phyloP scores from a whole-genome alignment of 1,139 yeast species.

The Taphrina betulina region DNA sequence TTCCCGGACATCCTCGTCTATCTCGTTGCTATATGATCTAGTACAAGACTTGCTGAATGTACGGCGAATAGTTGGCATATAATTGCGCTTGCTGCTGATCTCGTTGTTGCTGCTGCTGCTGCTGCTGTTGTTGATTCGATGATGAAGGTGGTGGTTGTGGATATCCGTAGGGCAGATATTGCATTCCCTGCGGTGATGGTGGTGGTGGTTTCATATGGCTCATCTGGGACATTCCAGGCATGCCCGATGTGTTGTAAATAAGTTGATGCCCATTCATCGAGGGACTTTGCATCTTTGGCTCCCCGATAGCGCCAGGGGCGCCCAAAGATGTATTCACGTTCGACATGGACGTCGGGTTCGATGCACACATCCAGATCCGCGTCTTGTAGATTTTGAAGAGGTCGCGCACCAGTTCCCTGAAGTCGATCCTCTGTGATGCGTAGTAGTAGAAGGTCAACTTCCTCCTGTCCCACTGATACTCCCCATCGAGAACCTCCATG shows the following conservation, averaged over 20 bases:
- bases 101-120: neutral
- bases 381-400: slow-evolving; percentile 91
- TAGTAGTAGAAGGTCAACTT: slow-evolving; percentile 84
- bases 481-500: slow-evolving; percentile 67
- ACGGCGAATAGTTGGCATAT: neutral
- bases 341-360: slow-evolving; percentile 41
- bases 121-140: neutral
- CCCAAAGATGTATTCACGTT: slow-evolving; percentile 10
- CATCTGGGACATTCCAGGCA: neutral
- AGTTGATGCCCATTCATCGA: neutral
- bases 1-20: no score
- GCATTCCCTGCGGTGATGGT: no score
- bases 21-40: no score
- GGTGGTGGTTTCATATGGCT: neutral
- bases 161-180: neutral
- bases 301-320: slow-evolving; percentile 22
- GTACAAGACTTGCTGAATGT: neutral
- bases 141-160: no score
- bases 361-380: slow-evolving; percentile 96
- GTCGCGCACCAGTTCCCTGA: slow-evolving; percentile 87
- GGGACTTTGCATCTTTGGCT: slow-evolving; percentile 10
- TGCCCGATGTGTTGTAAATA: neutral
- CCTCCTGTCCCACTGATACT: slow-evolving; percentile 92
- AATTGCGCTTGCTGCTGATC: neutral
- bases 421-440: slow-evolving; percentile 79